These are phyloP conservation scores for Scedosporium minutisporum DNA, from an alignment of 2,329 filamentous ascomycete genomes.

Conservation along the genomic window DNA sequence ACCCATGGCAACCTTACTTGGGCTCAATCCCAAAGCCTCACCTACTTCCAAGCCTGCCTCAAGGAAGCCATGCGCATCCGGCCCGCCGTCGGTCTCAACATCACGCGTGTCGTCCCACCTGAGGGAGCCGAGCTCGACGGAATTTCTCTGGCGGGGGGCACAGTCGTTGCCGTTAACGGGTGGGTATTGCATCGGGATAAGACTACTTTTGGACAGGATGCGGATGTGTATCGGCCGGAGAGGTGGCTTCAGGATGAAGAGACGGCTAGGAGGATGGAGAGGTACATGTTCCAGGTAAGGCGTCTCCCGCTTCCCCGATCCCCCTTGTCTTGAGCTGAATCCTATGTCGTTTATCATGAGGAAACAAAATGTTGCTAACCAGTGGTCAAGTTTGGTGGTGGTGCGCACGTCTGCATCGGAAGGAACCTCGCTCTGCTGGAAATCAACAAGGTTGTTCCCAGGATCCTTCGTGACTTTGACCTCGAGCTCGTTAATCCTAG, in stretches of 20 bases:
- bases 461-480: conserved; percentile 42
- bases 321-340: neutral
- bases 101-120: conserved; percentile 39
- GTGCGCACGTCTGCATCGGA: conserved; percentile 45
- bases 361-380: neutral
- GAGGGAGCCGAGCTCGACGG: conserved; percentile 43
- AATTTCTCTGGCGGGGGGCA: conserved; percentile 40
- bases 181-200: conserved; percentile 42
- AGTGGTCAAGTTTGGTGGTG: conserved; percentile 37
- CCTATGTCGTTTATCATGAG: neutral
- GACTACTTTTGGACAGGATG: conserved; percentile 39
- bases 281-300: conserved; percentile 45
- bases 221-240: conserved; percentile 42
- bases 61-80: conserved; percentile 47
- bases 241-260: conserved; percentile 42
- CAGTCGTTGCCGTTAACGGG: conserved; percentile 41
- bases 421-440: conserved; percentile 45
- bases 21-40: conserved; percentile 35
- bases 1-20: conserved; percentile 34
- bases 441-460: conserved; percentile 49
- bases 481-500: conserved; percentile 42
- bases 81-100: conserved; percentile 43
- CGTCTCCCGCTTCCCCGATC: no score
- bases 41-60: conserved; percentile 47
- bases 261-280: conserved; percentile 35